These are phyloP conservation scores for Maudiozyma barnettii DNA, from an alignment of 805 yeast genomes.

Conservation along the genomic window DNA sequence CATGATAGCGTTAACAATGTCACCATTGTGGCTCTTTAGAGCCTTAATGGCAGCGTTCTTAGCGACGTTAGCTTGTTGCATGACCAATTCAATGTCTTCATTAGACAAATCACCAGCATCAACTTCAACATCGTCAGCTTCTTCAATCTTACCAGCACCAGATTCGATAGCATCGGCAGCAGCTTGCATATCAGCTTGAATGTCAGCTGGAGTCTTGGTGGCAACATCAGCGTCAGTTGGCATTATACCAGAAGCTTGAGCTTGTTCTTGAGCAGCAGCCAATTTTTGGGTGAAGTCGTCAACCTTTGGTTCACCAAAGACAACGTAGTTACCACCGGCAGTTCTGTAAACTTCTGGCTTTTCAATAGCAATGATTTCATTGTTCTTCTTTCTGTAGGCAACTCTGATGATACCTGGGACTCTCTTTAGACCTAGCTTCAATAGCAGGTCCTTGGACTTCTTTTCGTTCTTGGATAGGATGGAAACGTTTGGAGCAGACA, in stretches of 20 bases:
- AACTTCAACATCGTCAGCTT: constrained; percentile 57
- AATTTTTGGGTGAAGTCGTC: constrained; percentile 87
- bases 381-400: constrained; percentile 88
- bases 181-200: constrained; percentile 73
- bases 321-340: constrained; percentile 86
- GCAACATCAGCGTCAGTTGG: constrained; percentile 38
- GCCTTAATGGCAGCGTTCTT: constrained; percentile 89
- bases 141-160: constrained; percentile 27
- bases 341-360: constrained; percentile 93
- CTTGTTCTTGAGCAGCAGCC: constrained; percentile 67
- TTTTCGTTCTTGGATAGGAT: constrained; percentile 84
- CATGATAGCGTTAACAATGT: constrained; percentile 95
- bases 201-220: constrained; percentile 63
- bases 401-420: constrained; percentile 91
- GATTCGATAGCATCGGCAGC: constrained; percentile 40
- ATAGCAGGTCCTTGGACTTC: constrained; percentile 86
- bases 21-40: constrained; percentile 79
- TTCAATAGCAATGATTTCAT: constrained; percentile 84
- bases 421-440: constrained; percentile 82
- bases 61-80: constrained; percentile 85
- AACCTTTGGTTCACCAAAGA: constrained; percentile 95
- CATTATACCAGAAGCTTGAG: constrained; percentile 38
- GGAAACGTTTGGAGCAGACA: constrained; percentile 34
- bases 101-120: constrained; percentile 79
- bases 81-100: constrained; percentile 75